Conservation (phyloP, 2,329 filamentous ascomycete species). For the Cadophora malorum region DNA sequence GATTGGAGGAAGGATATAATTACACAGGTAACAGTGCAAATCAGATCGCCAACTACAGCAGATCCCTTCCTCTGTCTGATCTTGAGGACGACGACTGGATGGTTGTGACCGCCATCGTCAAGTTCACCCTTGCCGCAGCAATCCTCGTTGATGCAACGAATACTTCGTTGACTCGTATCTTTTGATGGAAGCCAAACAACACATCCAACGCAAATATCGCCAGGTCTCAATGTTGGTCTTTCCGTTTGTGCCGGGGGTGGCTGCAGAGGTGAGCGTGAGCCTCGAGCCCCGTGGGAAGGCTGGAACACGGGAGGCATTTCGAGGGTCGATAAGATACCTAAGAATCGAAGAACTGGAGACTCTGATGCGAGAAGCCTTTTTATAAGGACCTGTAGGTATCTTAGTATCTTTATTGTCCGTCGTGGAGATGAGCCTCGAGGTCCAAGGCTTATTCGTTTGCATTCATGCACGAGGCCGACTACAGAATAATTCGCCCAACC, state of each 20-base stretch:
- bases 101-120: constrained; percentile 32
- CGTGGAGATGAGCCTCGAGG: neutral
- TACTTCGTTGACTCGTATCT: constrained; percentile 3
- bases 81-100: constrained; percentile 30
- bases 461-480: constrained; percentile 8
- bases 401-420: neutral
- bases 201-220: constrained; percentile 33
- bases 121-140: constrained; percentile 24
- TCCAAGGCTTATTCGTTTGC: neutral
- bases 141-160: constrained; percentile 26
- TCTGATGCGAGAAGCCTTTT: too few relatives aligned
- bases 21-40: constrained; percentile 35
- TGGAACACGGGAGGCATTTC: neutral
- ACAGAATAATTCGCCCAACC: neutral
- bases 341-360: neutral
- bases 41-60: constrained; percentile 27
- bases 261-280: neutral
- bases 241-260: neutral
- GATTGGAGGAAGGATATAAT: neutral
- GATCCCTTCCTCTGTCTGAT: constrained; percentile 28
- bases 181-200: constrained; percentile 34
- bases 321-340: neutral
- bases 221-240: constrained; percentile 1
- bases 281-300: neutral
- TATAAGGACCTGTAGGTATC: too few relatives aligned